phyloP scores from a whole-genome alignment of 495 filamentous ascomycete species.

The Cryomyces minteri region DNA sequence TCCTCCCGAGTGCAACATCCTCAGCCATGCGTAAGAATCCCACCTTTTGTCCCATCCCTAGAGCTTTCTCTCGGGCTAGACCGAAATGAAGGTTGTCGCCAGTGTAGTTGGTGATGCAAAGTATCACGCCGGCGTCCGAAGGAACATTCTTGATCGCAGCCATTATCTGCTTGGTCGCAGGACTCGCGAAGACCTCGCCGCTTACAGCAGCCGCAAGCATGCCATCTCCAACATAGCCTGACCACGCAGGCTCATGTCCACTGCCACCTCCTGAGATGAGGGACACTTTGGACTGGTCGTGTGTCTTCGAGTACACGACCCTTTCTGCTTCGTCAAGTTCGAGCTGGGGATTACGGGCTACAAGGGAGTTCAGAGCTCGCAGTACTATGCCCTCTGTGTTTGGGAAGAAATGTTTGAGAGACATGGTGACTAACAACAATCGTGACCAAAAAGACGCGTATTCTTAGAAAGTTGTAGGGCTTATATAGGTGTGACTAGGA shows the following conservation, averaged over 20 bases:
- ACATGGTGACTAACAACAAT: slow-evolving; percentile 7
- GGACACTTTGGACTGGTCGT: slow-evolving; percentile 30
- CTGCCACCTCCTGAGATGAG: slow-evolving; percentile 42
- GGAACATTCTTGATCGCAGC: slow-evolving; percentile 36
- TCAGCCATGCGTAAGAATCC: slow-evolving; percentile 40
- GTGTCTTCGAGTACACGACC: slow-evolving; percentile 36
- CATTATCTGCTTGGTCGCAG: slow-evolving; percentile 42
- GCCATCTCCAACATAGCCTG: slow-evolving; percentile 42
- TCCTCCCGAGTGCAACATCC: slow-evolving; percentile 40
- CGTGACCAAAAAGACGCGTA: no score
- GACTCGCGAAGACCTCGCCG: slow-evolving; percentile 44
- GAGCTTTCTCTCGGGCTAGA: slow-evolving; percentile 40
- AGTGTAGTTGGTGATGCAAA: slow-evolving; percentile 50
- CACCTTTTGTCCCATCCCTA: slow-evolving; percentile 32
- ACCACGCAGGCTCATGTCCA: slow-evolving; percentile 46
- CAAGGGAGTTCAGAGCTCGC: slow-evolving; percentile 33
- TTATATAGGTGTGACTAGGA: no score
- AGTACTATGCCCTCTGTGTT: slow-evolving; percentile 26
- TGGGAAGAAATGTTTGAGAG: slow-evolving; percentile 21
- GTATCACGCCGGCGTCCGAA: slow-evolving; percentile 34
- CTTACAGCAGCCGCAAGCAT: slow-evolving; percentile 39
- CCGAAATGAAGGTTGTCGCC: slow-evolving; percentile 49
- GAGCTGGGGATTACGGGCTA: slow-evolving; percentile 36
- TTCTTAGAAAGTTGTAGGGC: no score
- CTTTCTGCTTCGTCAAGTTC: slow-evolving; percentile 34